These are phyloP conservation scores for Trypanosoma caninum DNA, from an alignment of 208 protist species.

Conservation along the genomic window DNA sequence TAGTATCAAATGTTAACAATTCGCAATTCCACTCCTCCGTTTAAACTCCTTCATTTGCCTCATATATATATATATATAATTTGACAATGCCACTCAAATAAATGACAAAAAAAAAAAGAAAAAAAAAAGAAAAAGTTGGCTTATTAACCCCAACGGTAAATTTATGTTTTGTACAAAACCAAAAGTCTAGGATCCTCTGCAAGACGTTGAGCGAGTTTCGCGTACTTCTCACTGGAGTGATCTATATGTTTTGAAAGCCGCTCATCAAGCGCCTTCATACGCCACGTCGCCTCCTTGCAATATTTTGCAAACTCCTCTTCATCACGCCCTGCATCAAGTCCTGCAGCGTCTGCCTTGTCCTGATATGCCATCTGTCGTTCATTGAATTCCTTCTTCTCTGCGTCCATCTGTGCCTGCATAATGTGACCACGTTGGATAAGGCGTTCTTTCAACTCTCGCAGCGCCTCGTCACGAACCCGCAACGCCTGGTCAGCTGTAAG, in stretches of 20 bases:
- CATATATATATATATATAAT: neutral
- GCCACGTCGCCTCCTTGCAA: conserved; percentile 89
- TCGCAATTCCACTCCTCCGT: neutral
- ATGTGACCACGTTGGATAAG: conserved; percentile 90
- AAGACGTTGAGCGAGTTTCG: conserved; percentile 66
- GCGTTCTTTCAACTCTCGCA: conserved; percentile 85
- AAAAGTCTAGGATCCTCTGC: conserved; percentile 69
- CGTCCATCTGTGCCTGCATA: conserved; percentile 88
- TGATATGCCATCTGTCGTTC: conserved; percentile 68
- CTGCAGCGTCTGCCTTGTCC: conserved; percentile 59
- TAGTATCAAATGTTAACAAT: neutral
- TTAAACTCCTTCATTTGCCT: neutral
- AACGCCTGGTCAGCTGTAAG: conserved; percentile 75
- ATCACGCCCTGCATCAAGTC: conserved; percentile 64
- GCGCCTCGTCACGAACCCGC: conserved; percentile 77
- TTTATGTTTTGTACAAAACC: conserved; percentile 43
- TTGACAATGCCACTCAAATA: too few species aligned
- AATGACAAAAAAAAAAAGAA: neutral
- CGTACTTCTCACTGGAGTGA: conserved; percentile 83
- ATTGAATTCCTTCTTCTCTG: conserved; percentile 85
- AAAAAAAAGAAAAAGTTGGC: neutral
- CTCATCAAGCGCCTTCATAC: conserved; percentile 90
- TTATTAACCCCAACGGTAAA: too few species aligned
- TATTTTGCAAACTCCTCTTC: conserved; percentile 82
- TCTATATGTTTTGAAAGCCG: conserved; percentile 85